Percentiles rank a stretch among this genome's conserved stretches.
Evolutionary conservation across 208 protist species (phyloP).

Genomic region (Kentomonas sorsogonicus): DNA sequence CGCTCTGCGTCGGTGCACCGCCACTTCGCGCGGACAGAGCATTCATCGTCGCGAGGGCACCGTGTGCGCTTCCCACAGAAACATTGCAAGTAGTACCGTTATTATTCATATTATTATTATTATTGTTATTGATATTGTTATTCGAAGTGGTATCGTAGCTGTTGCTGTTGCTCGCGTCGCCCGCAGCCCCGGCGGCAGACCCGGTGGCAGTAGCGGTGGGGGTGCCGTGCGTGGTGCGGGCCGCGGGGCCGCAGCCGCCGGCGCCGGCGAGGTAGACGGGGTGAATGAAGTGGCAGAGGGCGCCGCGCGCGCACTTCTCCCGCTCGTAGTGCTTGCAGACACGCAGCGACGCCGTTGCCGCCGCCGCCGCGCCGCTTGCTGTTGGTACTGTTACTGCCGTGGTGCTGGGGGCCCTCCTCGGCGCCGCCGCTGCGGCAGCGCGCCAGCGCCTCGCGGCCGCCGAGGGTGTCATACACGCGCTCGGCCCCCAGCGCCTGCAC

Average conservation of each 20-base stretch:
- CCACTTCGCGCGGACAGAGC: too few species aligned
- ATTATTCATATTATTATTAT: constrained; percentile 1
- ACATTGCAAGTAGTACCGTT: too few species aligned
- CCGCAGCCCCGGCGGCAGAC: too few species aligned
- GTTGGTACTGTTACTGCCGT: too few species aligned
- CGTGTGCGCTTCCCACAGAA: too few species aligned
- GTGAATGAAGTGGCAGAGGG: constrained; percentile 61
- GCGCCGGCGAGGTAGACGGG: constrained; percentile 29
- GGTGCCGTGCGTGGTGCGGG: not conserved
- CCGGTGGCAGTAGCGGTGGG: not conserved
- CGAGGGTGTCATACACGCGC: constrained; percentile 44
- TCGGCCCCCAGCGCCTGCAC: constrained; percentile 27
- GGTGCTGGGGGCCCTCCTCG: too few species aligned
- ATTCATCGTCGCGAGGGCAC: too few species aligned
- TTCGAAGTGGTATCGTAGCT: constrained; percentile 1
- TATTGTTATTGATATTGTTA: constrained; percentile 10
- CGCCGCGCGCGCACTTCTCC: constrained; percentile 53
- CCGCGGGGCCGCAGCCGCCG: not conserved
- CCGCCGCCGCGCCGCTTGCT: too few species aligned
- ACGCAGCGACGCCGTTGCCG: constrained; percentile 39
- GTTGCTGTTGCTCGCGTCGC: not conserved
- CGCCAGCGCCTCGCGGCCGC: constrained; percentile 34
- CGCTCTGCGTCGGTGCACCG: too few species aligned
- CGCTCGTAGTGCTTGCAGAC: constrained; percentile 67
- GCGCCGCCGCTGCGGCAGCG: too few species aligned